Conservation (phyloP, 257 asterid genomes). For the Plectranthus barbatus region DNA sequence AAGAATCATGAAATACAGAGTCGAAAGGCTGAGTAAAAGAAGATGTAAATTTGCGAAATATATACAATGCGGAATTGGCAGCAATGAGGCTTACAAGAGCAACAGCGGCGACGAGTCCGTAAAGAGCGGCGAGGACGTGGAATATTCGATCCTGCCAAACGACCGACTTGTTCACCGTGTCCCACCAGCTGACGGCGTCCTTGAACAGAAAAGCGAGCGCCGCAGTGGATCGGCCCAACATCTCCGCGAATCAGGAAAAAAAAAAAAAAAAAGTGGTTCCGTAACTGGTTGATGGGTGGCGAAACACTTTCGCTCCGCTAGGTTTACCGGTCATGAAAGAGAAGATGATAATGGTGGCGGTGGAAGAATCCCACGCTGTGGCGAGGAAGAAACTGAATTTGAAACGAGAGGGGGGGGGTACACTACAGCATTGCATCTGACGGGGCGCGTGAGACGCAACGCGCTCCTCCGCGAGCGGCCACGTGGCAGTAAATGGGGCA, state of each 20-base stretch:
- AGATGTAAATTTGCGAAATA: neutral
- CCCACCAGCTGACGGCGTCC: constrained; percentile 78
- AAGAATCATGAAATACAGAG: neutral
- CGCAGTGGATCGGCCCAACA: constrained; percentile 28
- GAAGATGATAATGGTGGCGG: neutral
- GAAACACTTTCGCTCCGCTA: neutral
- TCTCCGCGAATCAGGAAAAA: constrained; percentile 11
- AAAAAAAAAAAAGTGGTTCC: no score
- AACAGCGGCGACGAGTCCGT: constrained; percentile 63
- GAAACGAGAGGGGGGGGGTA: no score
- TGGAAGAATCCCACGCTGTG: neutral
- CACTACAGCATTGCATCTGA: neutral
- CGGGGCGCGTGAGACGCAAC: neutral
- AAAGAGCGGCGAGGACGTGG: constrained; percentile 62
- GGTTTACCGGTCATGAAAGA: neutral
- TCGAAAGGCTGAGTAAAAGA: neutral
- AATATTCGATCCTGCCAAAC: constrained; percentile 85
- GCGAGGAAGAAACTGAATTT: neutral
- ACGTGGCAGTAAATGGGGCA: neutral
- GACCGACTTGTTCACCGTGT: constrained; percentile 43
- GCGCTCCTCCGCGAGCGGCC: neutral
- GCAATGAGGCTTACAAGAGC: constrained; percentile 60
- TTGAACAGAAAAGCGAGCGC: constrained; percentile 50
- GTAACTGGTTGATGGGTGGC: neutral
- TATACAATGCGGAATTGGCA: constrained; percentile 16